Base-by-base conservation (phyloP, 1,284 basidiomycete species). In the Thelephora terrestris region DNA sequence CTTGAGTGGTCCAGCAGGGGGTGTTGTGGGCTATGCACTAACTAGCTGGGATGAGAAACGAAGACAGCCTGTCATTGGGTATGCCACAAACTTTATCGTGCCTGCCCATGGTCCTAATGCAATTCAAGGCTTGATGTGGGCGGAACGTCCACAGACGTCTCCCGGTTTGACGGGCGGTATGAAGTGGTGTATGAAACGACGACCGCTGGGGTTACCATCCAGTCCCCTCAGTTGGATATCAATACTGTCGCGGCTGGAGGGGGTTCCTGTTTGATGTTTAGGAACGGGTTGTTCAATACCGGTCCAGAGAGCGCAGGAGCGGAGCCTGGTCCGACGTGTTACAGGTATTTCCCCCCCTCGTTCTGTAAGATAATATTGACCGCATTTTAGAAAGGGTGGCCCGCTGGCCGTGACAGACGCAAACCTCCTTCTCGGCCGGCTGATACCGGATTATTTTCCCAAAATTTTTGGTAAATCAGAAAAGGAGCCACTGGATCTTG, bases 181-280 rank as follows among this genome's bases (percentile, higher is more conserved):
- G 91, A 95, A 63, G 75, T 85, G 21, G 86, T 92, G 0, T 91
- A 90, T 62, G 92, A 97, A 64, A 91, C 92, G 0, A 91, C 87
- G 0, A 91, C 92, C 0, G 92, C 92, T 0, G 91, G 91, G 0
- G 83, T 95, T 10, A 85, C 85, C 0, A 89, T 97, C 49, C 87
- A 92, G 59, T 84, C 81, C 12, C 89, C 91, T 0, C 91, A 95
- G 61, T 73, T 91, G 14, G 87, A 90, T 59, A 90, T 91, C 66
- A 91, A 91, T 65, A 91, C 89, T 7, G 85, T 89, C 35, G 90
- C 90, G 1, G 90, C 90, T 0, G 91, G 91, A 2, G 91, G 91
- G 39, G 91, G 91, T 1, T 90, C 86, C 0, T 84, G 87, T 55
- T 68, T 93, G 32, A 81, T 77, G 0, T 93, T 85, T 71, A 71